Evolutionary conservation across 768 basidiomycete genomes (phyloP).

Genomic region (Udeniomyces megalosporus): DNA sequence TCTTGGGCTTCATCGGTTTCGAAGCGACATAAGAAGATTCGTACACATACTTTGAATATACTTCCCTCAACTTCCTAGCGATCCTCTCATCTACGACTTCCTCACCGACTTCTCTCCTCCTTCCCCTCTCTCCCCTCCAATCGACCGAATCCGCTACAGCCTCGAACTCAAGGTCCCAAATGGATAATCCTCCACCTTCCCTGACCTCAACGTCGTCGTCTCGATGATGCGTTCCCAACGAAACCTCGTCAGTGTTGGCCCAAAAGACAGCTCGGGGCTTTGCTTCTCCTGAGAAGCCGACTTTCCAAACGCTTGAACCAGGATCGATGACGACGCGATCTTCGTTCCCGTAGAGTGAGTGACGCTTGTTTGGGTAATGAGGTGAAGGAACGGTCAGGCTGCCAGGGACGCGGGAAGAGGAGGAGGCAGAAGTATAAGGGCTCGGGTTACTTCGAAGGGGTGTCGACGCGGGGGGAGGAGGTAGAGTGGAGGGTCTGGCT

Average conservation of each 20-base stretch:
- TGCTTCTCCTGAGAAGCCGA: slow-evolving; percentile 93
- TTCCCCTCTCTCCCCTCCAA: slow-evolving; percentile 12
- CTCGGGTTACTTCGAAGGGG: neutral
- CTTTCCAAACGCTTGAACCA: slow-evolving; percentile 87
- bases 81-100: slow-evolving; percentile 56
- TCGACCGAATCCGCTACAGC: slow-evolving; percentile 9
- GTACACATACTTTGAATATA: slow-evolving; percentile 60
- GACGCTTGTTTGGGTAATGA: slow-evolving; percentile 34
- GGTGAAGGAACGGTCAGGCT: too few relatives aligned
- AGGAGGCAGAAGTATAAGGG: neutral
- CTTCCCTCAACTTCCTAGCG: slow-evolving; percentile 53
- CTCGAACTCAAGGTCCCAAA: slow-evolving; percentile 15
- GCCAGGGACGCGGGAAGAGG: too few relatives aligned
- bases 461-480: too few relatives aligned
- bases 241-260: slow-evolving; percentile 8
- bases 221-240: too few relatives aligned
- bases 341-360: slow-evolving; percentile 91
- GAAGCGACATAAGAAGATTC: neutral
- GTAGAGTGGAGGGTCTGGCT: too few relatives aligned
- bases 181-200: neutral
- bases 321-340: slow-evolving; percentile 90
- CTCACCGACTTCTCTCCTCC: slow-evolving; percentile 35
- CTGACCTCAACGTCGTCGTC: neutral
- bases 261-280: slow-evolving; percentile 75
- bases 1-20: too few relatives aligned